A percentile compares a stretch with the other conserved stretches of the same genome.
phyloP scores from a whole-genome alignment of 2,329 filamentous ascomycete species.

The Claviceps sp. region DNA sequence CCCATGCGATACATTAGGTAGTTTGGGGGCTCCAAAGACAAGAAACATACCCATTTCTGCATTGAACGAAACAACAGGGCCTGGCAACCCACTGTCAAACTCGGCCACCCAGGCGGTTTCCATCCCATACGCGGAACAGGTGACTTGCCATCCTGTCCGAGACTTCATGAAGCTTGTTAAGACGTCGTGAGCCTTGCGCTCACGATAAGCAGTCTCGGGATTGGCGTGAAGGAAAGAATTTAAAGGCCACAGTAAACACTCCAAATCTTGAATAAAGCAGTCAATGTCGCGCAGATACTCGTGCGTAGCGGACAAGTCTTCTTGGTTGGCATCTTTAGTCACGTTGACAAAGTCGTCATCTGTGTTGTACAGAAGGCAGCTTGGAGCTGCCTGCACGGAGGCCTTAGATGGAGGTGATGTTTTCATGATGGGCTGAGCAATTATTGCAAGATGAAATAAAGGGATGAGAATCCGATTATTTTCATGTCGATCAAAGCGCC shows the following conservation, averaged over 20 bases:
- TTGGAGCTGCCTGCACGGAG: not conserved
- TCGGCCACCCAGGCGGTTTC: conserved; percentile 30
- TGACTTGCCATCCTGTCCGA: conserved; percentile 25
- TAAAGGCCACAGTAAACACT: conserved; percentile 18
- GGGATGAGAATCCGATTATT: not conserved
- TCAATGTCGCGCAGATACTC: conserved; percentile 27
- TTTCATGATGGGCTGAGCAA: not conserved
- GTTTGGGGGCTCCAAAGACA: not conserved
- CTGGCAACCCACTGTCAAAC: conserved; percentile 20
- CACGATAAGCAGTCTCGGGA: conserved; percentile 27
- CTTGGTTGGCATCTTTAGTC: not conserved
- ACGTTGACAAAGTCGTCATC: not conserved
- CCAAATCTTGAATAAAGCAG: conserved; percentile 7
- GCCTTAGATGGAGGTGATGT: not conserved
- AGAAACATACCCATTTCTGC: conserved; percentile 19
- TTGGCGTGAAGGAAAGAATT: conserved; percentile 30
- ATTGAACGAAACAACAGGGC: conserved; percentile 28
- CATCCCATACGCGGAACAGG: conserved; percentile 25
- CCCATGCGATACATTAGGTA: too few species aligned
- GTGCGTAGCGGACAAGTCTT: not conserved
- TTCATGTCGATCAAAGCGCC: not conserved
- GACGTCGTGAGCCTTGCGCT: conserved; percentile 26
- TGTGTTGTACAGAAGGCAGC: not conserved
- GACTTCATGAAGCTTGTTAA: conserved; percentile 23
- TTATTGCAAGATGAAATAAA: not conserved